A percentile compares a stretch with the other conserved stretches of the same genome.
Evolutionary conservation across 805 yeast species (phyloP).

Genomic region (Tetrapisispora phaffii): DNA sequence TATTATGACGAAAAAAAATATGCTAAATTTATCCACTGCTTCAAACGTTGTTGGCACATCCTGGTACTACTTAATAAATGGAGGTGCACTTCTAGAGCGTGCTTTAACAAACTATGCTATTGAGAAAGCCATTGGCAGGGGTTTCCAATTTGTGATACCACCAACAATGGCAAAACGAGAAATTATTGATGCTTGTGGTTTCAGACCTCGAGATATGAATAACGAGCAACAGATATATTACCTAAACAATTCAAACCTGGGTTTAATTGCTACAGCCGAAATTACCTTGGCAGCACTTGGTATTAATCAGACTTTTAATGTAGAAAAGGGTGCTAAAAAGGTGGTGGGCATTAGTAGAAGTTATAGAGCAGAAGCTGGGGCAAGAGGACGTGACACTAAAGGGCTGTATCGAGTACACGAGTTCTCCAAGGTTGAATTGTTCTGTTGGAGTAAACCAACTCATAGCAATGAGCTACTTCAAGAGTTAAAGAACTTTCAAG

Average conservation of each 20-base stretch:
- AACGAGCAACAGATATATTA: conserved; percentile 79
- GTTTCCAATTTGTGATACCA: conserved; percentile 65
- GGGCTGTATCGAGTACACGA: conserved; percentile 94
- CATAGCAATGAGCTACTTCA: conserved; percentile 46
- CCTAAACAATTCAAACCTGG: conserved; percentile 42
- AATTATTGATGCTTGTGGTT: conserved; percentile 82
- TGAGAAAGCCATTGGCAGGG: conserved; percentile 58
- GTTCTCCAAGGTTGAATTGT: conserved; percentile 88
- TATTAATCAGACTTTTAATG: conserved; percentile 39
- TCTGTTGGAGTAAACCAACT: conserved; percentile 52
- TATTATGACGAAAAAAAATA: conserved; percentile 57
- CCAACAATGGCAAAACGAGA: conserved; percentile 80
- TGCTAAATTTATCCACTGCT: conserved; percentile 65
- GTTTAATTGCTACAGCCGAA: conserved; percentile 91
- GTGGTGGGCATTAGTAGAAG: conserved; percentile 77
- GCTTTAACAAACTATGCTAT: conserved; percentile 79
- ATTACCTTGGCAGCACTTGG: conserved; percentile 81
- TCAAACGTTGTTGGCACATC: conserved; percentile 69
- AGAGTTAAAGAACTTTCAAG: conserved; percentile 54
- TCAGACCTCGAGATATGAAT: conserved; percentile 82
- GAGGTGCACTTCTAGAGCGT: conserved; percentile 81
- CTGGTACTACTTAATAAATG: conserved; percentile 77
- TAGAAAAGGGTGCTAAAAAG: conserved; percentile 42
- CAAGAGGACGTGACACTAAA: conserved; percentile 84
- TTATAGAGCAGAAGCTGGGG: conserved; percentile 94